These are phyloP conservation scores for Populus tremula DNA, from an alignment of 345 rosid species.

Conservation along the genomic window DNA sequence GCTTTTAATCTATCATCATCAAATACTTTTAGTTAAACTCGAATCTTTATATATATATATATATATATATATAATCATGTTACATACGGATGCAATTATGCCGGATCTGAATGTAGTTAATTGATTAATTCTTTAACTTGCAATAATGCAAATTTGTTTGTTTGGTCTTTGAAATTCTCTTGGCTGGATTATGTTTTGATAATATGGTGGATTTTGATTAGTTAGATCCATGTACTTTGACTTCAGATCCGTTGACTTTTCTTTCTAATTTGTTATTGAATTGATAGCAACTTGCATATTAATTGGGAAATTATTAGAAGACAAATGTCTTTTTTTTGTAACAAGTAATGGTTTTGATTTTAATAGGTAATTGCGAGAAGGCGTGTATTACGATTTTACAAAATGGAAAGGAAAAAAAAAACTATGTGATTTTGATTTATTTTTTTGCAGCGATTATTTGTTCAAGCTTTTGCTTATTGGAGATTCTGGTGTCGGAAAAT, in stretches of 20 bases:
- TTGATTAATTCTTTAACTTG: background rate
- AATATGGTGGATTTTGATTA: slow-evolving; percentile 6
- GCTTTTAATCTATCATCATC: slow-evolving; percentile 5
- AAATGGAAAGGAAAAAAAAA: background rate
- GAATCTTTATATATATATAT: background rate
- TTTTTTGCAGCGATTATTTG: slow-evolving; percentile 30
- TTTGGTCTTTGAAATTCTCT: background rate
- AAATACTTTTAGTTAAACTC: background rate
- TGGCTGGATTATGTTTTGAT: background rate
- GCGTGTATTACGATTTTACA: background rate
- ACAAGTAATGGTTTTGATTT: background rate
- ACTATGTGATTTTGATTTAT: background rate
- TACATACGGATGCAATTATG: background rate
- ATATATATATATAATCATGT: background rate
- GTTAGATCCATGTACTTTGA: slow-evolving; percentile 29
- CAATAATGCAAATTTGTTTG: background rate
- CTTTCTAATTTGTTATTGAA: background rate
- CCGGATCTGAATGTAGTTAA: slow-evolving; percentile 12
- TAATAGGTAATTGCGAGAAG: background rate
- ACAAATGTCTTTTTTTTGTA: background rate
- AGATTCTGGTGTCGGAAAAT: slow-evolving; percentile 37
- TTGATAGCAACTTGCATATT: background rate
- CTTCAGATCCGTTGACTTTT: slow-evolving; percentile 24
- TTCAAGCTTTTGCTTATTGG: slow-evolving; percentile 39
- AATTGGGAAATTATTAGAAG: background rate